A percentile compares a stretch with the other conserved stretches of the same genome.
These are phyloP conservation scores for Blastocystis sp. DNA, from an alignment of 352 stramenopile genomes.

Conservation along the genomic window DNA sequence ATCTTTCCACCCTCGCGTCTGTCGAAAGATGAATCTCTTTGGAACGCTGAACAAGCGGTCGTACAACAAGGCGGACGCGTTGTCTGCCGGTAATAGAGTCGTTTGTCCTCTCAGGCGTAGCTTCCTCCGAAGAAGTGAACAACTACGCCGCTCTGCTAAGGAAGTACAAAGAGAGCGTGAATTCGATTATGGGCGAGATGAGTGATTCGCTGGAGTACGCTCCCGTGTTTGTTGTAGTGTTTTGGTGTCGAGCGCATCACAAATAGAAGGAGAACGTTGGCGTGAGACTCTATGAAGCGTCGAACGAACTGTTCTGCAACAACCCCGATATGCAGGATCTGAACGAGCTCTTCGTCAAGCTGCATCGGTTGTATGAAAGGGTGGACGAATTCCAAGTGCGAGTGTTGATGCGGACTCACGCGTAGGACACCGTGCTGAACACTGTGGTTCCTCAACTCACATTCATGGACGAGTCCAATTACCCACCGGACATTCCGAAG, in stretches of 20 bases:
- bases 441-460: conserved; percentile 3
- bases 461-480: conserved; percentile 33
- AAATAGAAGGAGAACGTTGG: neutral
- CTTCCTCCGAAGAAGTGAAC: neutral
- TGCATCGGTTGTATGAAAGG: neutral
- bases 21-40: neutral
- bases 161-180: conserved; percentile 19
- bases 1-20: neutral
- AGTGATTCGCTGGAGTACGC: neutral
- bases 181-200: conserved; percentile 12
- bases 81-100: neutral
- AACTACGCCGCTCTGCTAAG: conserved; percentile 36
- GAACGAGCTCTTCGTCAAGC: neutral
- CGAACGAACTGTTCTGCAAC: neutral
- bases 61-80: neutral
- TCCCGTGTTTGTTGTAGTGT: neutral
- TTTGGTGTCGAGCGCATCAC: neutral
- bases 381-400: conserved; percentile 12
- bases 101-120: neutral
- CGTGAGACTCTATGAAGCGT: neutral
- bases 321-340: conserved; percentile 18
- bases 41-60: neutral
- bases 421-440: conserved; percentile 1
- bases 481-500: neutral
- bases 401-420: neutral